phyloP scores from a whole-genome alignment of 768 basidiomycete species.

The Mycena galericulata region DNA sequence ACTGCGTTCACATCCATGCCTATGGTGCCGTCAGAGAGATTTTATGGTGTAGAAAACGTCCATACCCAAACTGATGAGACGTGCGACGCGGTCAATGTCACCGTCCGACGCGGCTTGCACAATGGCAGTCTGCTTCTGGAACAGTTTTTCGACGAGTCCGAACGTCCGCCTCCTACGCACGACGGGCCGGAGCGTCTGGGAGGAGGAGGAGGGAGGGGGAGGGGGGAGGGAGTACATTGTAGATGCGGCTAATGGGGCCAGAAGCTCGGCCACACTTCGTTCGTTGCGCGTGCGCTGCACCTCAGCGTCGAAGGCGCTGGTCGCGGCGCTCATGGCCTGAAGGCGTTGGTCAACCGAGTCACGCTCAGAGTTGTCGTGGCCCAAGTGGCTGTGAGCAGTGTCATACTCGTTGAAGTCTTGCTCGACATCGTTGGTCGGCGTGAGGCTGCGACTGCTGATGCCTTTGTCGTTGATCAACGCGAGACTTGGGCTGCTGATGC shows the following conservation, averaged over 20 bases:
- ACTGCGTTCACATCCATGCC: conserved; percentile 27
- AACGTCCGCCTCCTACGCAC: conserved; percentile 18
- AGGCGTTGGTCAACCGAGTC: background rate
- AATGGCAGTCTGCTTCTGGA: conserved; percentile 35
- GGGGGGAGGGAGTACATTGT: conserved; percentile 11
- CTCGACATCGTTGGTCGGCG: conserved; percentile 11
- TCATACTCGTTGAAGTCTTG: background rate
- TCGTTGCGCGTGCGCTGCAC: conserved; percentile 17
- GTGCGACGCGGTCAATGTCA: too few species aligned
- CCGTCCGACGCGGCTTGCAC: conserved; percentile 35
- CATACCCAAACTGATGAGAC: conserved; percentile 29
- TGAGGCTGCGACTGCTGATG: background rate
- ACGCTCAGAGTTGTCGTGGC: background rate
- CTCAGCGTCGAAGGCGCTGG: conserved; percentile 24
- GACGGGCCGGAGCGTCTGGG: background rate
- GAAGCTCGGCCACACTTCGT: too few species aligned
- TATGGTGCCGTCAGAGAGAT: background rate
- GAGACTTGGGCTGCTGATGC: background rate
- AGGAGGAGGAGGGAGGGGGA: conserved; percentile 3
- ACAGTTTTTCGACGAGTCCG: conserved; percentile 31
- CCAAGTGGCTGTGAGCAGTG: background rate
- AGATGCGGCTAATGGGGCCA: conserved; percentile 18
- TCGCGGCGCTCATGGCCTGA: conserved; percentile 18
- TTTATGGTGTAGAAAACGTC: conserved; percentile 12
- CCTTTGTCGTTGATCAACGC: conserved; percentile 10